These are phyloP conservation scores for Artemisia tridentata DNA, from an alignment of 129 eudicot genomes.

Conservation along the genomic window DNA sequence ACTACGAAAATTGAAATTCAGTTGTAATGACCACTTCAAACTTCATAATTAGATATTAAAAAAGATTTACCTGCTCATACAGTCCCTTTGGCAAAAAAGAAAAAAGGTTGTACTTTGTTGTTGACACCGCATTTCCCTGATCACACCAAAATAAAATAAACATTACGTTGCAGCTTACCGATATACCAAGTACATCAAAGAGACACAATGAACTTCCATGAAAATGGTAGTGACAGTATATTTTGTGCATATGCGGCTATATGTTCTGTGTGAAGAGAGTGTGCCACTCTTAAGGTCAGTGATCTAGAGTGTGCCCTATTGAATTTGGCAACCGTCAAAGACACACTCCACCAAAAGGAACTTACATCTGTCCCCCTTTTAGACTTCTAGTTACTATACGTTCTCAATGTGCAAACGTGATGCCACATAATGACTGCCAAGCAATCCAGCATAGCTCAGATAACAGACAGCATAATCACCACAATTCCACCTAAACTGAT, in stretches of 20 bases:
- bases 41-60: not conserved
- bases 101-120: constrained; percentile 88
- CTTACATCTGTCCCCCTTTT: not conserved
- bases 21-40: not conserved
- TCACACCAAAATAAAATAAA: constrained; percentile 13
- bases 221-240: not conserved
- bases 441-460: constrained; percentile 16
- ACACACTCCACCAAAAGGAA: not conserved
- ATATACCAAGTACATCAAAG: constrained; percentile 9
- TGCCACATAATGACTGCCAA: not conserved
- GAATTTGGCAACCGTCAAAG: not conserved
- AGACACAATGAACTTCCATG: not conserved
- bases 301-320: too few species aligned
- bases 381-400: not conserved
- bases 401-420: not conserved
- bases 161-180: constrained; percentile 16
- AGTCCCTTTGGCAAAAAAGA: constrained; percentile 90
- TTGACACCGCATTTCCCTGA: constrained; percentile 96
- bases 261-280: too few species aligned
- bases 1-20: not conserved
- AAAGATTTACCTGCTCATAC: constrained; percentile 82
- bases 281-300: too few species aligned
- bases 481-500: not conserved
- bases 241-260: too few species aligned
- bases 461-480: not conserved